Base-by-base conservation (phyloP, 2,329 filamentous ascomycete genomes). In the Ophiostoma piceae region DNA sequence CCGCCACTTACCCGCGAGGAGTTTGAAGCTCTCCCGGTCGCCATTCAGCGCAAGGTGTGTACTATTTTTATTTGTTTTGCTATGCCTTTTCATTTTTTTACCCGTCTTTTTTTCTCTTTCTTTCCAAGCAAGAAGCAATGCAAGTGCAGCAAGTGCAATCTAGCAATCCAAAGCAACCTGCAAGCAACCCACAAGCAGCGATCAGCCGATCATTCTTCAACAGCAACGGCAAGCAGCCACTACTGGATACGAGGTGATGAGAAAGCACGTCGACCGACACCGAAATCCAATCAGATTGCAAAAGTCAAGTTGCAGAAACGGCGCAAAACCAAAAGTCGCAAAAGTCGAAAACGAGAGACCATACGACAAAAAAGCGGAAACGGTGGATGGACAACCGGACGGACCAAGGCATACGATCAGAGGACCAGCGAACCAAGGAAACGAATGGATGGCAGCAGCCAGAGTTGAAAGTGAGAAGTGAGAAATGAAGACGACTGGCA, bases 31-130 rank as follows among this genome's bases (percentile, higher is more conserved):
- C 77, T 85, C 69, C 83, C 83, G 9, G 73, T 82, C 65, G 82
- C 82, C n/a, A 81, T 84, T 29, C 80, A 82, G 73, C 79, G 81
- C 76, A 84, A 85, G 81, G 83, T 85, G 77, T 41, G 71, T 26
- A 29, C 43, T 60, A 19, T 22, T 62, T 39, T 26, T 68, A 39
- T 37, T 5, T 16, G 35, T 64, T 29, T 2, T 29, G 26, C 26
- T 29, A 29, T 29, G 26, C 26, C 1, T 29, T 29, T 29, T 29
- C 2, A 29, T 29, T 39, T 47, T 65, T 43, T 29, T n/a, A 22
- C 35, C 37, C 47, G 2, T 37, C 16, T 35, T 67, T 37, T 19
- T 35, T 35, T 66, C 47, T n/a, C n/a, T 29, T 57, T 57, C 19
- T 41, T 37, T 68, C 60, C 22, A 41, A 47, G 65, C 37, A 41